Conservation (phyloP, 768 basidiomycete genomes). For the Termitomyces sp. region DNA sequence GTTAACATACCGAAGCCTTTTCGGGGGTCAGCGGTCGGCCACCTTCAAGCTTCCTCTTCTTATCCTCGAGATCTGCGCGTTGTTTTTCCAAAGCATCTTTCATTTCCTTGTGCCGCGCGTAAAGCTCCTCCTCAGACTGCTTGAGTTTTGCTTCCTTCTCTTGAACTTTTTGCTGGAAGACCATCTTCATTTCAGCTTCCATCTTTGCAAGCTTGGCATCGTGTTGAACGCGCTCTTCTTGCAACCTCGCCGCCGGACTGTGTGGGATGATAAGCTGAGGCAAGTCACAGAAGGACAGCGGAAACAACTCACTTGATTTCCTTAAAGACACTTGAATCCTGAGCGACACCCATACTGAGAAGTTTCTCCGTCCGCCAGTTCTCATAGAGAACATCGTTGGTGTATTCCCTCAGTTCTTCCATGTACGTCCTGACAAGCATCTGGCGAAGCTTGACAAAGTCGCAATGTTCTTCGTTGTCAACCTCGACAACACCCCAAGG, state of each 20-base stretch:
- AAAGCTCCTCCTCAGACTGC: conserved; percentile 98
- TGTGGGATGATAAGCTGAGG: conserved; percentile 13
- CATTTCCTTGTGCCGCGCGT: conserved; percentile 99
- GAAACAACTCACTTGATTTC: conserved; percentile 85
- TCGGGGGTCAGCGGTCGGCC: conserved; percentile 95
- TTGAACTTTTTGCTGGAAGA: conserved; percentile 99
- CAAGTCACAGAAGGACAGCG: not conserved
- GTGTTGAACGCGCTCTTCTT: conserved; percentile 94
- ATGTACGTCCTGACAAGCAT: conserved; percentile 99
- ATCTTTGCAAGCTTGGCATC: conserved; percentile 98
- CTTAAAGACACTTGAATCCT: conserved; percentile 97
- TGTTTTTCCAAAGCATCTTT: conserved; percentile 99
- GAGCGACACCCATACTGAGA: conserved; percentile 94
- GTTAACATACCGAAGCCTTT: conserved; percentile 70
- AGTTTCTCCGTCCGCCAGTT: conserved; percentile 98
- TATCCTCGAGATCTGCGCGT: conserved; percentile 92
- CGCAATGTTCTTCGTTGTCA: conserved; percentile 98
- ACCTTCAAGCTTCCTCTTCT: conserved; percentile 93
- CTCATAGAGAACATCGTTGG: conserved; percentile 94
- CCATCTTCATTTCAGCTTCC: conserved; percentile 99
- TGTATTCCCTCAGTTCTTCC: conserved; percentile 98
- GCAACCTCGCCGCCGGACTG: conserved; percentile 93
- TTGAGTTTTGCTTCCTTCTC: conserved; percentile 99
- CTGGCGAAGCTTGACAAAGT: conserved; percentile 98
- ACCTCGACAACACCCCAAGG: conserved; percentile 99